These are phyloP conservation scores for Gastrolobium villosum DNA, from an alignment of 306 rosid genomes.

Conservation along the genomic window DNA sequence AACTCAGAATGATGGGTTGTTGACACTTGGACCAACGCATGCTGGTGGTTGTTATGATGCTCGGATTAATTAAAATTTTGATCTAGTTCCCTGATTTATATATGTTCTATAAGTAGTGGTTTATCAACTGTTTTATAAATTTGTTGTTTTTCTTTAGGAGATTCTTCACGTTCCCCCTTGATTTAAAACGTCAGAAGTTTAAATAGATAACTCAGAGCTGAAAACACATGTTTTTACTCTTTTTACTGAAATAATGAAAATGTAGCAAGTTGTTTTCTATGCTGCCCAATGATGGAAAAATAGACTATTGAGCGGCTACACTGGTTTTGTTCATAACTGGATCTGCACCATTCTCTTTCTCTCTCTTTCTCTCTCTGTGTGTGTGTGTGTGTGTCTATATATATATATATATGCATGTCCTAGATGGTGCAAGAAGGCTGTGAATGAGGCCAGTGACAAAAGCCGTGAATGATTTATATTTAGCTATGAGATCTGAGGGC, in stretches of 20 bases:
- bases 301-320: conserved; percentile 18
- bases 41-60: not conserved
- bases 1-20: not conserved
- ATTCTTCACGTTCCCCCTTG: not conserved
- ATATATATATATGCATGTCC: not conserved
- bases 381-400: not conserved
- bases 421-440: conserved; percentile 48
- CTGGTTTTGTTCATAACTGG: conserved; percentile 44
- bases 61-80: not conserved
- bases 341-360: conserved; percentile 36
- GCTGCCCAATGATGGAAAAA: conserved; percentile 51
- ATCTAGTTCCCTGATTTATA: not conserved
- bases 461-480: conserved; percentile 34
- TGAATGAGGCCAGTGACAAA: conserved; percentile 34
- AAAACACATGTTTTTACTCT: not conserved
- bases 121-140: not conserved
- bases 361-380: not conserved
- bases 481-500: conserved; percentile 59
- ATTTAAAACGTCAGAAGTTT: not conserved
- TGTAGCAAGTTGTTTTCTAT: not conserved
- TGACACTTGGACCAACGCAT: no score
- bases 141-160: not conserved
- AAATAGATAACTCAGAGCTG: not conserved
- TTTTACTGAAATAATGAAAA: not conserved
- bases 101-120: not conserved